Evolutionary conservation across 441 rosid species (phyloP).

Genomic region (Daphne laureola): DNA sequence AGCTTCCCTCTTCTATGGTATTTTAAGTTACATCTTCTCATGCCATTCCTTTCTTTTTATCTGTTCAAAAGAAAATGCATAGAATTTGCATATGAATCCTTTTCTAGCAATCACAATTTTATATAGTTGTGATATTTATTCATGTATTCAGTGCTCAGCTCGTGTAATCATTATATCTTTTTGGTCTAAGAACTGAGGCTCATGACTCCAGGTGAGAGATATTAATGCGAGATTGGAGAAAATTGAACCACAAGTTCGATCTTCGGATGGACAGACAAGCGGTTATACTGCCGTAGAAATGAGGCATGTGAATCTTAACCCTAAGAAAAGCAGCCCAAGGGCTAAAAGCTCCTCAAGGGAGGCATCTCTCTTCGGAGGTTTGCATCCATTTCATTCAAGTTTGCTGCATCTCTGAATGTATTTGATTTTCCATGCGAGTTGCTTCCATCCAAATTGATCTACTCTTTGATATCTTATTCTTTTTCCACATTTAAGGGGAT

Average conservation of each 20-base stretch:
- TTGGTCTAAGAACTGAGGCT: background rate
- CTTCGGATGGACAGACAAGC: constrained; percentile 50
- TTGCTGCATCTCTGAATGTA: background rate
- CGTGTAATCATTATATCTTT: constrained; percentile 5
- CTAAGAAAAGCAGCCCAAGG: constrained; percentile 87
- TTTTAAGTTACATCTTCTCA: constrained; percentile 10
- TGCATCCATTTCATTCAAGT: constrained; percentile 19
- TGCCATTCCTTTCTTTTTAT: too few relatives aligned
- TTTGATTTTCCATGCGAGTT: background rate
- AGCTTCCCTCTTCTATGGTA: constrained; percentile 83
- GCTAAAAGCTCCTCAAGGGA: constrained; percentile 75
- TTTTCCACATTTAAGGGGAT: constrained; percentile 41
- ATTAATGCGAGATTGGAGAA: constrained; percentile 92
- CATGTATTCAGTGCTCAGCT: constrained; percentile 6
- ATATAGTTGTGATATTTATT: background rate
- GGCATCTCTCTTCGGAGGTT: constrained; percentile 80
- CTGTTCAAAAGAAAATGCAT: too few relatives aligned
- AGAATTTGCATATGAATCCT: too few relatives aligned
- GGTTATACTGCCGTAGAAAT: constrained; percentile 48
- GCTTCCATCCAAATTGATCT: background rate
- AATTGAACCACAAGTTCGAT: constrained; percentile 66
- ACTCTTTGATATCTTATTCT: background rate
- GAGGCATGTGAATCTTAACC: constrained; percentile 45
- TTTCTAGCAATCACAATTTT: too few relatives aligned
- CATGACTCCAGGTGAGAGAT: constrained; percentile 69